Evolutionary conservation across 2,329 filamentous ascomycete genomes (phyloP), one percentile per base, ranked within the genome.

Genomic region (Phaeophleospora eucalypticola): DNA sequence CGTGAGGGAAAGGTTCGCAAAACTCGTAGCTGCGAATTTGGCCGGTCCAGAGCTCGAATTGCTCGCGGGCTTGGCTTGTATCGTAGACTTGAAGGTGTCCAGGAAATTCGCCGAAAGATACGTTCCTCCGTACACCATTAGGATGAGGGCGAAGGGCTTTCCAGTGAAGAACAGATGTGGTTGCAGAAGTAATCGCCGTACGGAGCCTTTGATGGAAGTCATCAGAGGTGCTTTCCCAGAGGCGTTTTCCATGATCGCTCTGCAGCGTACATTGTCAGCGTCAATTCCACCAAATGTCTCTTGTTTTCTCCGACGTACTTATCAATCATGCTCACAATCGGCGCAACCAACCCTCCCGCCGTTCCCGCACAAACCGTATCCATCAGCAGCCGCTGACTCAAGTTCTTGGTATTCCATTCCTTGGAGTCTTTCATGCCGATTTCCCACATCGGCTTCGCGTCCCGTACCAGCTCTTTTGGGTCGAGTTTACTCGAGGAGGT

Each of bases 21-120:
- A 71, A 14, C 82, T 86, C 1, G 88, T 91, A 41, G 86, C 83
- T 58, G 82, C 71, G 71, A 97, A 96, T 66, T 96, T 96, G 51
- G 80, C 69, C 0, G 83, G 78, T 46, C 89, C 89, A 7, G 86
- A 76, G 0, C 87, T 90, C 21, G 88, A 83, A 57, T 73, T 68
- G 4, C 74, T 71, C 4, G 86, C 79, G 27, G 82, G 72, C 14
- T 72, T 54, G 61, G 79, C 71, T 40, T 72, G 67, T 12, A 82
- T 57, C 1, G 86, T 89, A 4, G 87, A 84, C 36, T 82, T 73
- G 39, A 81, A 67, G 0, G 91, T 96, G 71, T 97, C 91, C 64
- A 95, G 81, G 10, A 79, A 71, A 72, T 96, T 96, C 54, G 91
- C 90, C 1, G 87, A 89, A 10, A 93, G 72, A 72, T 96, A 96